Conservation (phyloP, 106 monocot genomes). For the Phalaenopsis equestris region DNA sequence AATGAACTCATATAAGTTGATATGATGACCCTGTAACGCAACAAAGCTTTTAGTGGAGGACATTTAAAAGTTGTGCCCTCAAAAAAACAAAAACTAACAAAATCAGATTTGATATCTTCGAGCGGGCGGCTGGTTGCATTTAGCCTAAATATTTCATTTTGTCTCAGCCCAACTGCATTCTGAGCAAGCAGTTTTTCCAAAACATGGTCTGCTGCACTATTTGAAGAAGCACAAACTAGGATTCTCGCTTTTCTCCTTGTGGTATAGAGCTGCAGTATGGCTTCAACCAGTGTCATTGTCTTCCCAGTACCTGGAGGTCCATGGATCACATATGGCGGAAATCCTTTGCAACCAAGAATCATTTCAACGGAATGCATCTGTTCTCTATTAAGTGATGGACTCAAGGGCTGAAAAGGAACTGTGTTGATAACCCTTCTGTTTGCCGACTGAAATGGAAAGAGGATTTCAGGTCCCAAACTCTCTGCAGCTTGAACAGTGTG, state of each 20-base stretch:
- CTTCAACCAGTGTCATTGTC: conserved; percentile 78
- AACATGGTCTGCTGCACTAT: conserved; percentile 84
- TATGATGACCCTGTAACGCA: conserved; percentile 60
- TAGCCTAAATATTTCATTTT: conserved; percentile 61
- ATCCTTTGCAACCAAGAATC: conserved; percentile 79
- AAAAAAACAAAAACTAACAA: conserved; percentile 72
- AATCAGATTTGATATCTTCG: conserved; percentile 76
- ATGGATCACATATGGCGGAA: conserved; percentile 83
- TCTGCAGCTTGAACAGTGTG: conserved; percentile 57
- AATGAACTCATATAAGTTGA: conserved; percentile 93
- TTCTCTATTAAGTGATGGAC: conserved; percentile 56
- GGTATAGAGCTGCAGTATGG: conserved; percentile 61
- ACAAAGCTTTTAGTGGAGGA: conserved; percentile 60
- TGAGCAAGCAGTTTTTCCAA: conserved; percentile 53
- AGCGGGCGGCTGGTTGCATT: conserved; percentile 73
- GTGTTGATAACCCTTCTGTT: conserved; percentile 26
- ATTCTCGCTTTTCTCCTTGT: conserved; percentile 32
- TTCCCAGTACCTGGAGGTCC: conserved; percentile 98
- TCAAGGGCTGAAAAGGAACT: conserved; percentile 29
- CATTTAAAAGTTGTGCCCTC: conserved; percentile 69
- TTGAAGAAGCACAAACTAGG: conserved; percentile 90
- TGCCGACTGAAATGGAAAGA: conserved; percentile 48
- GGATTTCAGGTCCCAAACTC: conserved; percentile 36
- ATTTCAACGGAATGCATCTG: conserved; percentile 55
- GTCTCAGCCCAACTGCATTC: conserved; percentile 22